Conservation (phyloP, 495 filamentous ascomycete species). For the Neurospora sp. region DNA sequence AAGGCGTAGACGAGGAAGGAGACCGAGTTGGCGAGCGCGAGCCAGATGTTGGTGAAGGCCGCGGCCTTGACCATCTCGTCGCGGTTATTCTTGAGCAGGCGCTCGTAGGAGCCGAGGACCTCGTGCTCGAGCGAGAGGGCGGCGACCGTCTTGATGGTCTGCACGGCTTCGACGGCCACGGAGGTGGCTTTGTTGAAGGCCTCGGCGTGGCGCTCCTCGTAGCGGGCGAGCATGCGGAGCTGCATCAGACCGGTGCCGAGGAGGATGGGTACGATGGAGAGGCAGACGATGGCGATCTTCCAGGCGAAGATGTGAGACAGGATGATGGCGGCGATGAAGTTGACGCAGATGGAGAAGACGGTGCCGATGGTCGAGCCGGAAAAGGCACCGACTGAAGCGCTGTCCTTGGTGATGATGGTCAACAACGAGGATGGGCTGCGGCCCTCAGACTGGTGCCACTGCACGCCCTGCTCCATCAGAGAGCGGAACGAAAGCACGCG, state of each 20-base stretch:
- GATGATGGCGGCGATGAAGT: conserved; percentile 52
- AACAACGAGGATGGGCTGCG: conserved; percentile 74
- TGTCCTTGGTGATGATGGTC: conserved; percentile 68
- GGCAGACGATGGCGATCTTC: conserved; percentile 82
- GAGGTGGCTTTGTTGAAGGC: conserved; percentile 61
- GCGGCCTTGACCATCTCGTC: conserved; percentile 10
- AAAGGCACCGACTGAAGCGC: conserved; percentile 68
- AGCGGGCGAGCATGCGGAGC: conserved; percentile 53
- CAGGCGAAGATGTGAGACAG: conserved; percentile 62
- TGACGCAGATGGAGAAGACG: conserved; percentile 59
- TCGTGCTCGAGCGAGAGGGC: conserved; percentile 48
- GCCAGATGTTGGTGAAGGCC: conserved; percentile 34
- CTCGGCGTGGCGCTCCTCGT: conserved; percentile 56
- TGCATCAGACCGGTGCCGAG: conserved; percentile 70
- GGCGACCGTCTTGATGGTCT: conserved; percentile 78
- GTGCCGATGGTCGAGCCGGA: conserved; percentile 70
- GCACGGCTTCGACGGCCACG: conserved; percentile 76
- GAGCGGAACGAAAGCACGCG: conserved; percentile 67
- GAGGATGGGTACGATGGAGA: conserved; percentile 63
- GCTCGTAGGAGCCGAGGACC: conserved; percentile 56
- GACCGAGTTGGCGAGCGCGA: conserved; percentile 63
- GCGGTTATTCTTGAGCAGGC: conserved; percentile 4
- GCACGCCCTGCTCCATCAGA: conserved; percentile 78
- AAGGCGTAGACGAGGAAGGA: conserved; percentile 72
- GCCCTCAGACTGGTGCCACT: conserved; percentile 70